Base-by-base conservation (phyloP, 2,329 filamentous ascomycete genomes). In the Arthroderma sp. region DNA sequence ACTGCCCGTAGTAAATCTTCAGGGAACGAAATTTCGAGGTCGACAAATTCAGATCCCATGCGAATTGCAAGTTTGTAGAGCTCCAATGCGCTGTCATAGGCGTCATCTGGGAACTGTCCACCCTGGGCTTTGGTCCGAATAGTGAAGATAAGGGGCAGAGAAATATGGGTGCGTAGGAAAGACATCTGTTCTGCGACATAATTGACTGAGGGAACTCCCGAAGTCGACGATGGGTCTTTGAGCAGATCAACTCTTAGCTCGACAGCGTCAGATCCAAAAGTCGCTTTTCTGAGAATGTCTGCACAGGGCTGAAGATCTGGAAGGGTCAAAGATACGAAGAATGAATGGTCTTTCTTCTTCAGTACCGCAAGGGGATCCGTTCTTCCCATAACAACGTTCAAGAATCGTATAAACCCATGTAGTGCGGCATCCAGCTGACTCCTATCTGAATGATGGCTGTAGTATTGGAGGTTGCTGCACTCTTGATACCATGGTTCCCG, bases 401-500 rank as follows among this genome's bases (percentile, higher is more conserved):
- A 71, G 68, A 94, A 91, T 52, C 84, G 82, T 17, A 77, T 76
- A 65, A 95, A 93, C 66, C 91, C 86, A 52, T 82, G 74, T 38
- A 85, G 77, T 28, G 81, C 77, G 58, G 76, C 73, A 11, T 76
- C 71, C 55, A 82, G 71, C 37, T 76, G 75, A 13, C 72, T 71
- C 21, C 76, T 71, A 39, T 77, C 77, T 2, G 80, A 75, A 49
- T 76, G 83, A 54, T 89, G 88, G 70, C 88, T 95, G 74, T 91
- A 87, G 74, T 95, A 97, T 64, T 94, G 84, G 65, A 89, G 86
- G 68, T 95, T 98, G 76, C 91, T 96, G 77, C 93, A 97, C 69
- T 91, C 83, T 58, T 88, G 80, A 71, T 89, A 97, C 84, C 88
- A 95, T 2, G 85, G 86, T 70, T 90, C 93, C 38, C 93, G 84